Evolutionary conservation across 1,139 yeast species (phyloP).

Genomic region (Hyphopichia burtonii): DNA sequence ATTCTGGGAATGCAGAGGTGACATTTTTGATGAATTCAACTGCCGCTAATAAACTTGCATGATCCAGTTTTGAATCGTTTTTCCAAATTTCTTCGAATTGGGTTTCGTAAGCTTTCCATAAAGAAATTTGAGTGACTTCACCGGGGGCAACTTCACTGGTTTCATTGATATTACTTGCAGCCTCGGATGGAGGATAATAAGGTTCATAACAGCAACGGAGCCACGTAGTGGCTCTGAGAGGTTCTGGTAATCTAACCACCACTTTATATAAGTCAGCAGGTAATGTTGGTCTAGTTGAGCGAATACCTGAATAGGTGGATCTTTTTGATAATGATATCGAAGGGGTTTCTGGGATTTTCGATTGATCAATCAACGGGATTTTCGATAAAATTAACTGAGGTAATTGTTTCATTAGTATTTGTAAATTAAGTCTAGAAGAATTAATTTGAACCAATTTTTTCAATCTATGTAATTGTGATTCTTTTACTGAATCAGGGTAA

Average conservation of each 20-base stretch:
- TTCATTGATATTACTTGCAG: constrained; percentile 3
- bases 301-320: constrained; percentile 44
- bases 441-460: constrained; percentile 31
- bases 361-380: constrained; percentile 25
- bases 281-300: constrained; percentile 58
- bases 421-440: constrained; percentile 35
- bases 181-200: constrained; percentile 24
- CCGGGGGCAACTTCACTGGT: constrained; percentile 41
- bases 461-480: constrained; percentile 35
- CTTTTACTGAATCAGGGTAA: constrained; percentile 26
- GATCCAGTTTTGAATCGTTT: constrained; percentile 33
- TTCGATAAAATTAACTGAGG: constrained; percentile 57
- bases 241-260: constrained; percentile 71
- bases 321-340: constrained; percentile 32
- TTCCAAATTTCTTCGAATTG: constrained; percentile 60
- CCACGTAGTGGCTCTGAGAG: constrained; percentile 93
- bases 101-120: constrained; percentile 93
- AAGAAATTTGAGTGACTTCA: constrained; percentile 91
- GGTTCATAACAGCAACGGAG: constrained; percentile 90
- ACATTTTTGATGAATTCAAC: constrained; percentile 96
- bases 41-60: constrained; percentile 77
- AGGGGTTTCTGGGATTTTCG: constrained; percentile 19
- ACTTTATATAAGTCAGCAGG: constrained; percentile 59
- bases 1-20: constrained; percentile 83
- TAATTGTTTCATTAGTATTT: constrained; percentile 53